Evolutionary conservation across 371 early-diverging fungal genomes (phyloP).

Genomic region (Parasitella parasitica): DNA sequence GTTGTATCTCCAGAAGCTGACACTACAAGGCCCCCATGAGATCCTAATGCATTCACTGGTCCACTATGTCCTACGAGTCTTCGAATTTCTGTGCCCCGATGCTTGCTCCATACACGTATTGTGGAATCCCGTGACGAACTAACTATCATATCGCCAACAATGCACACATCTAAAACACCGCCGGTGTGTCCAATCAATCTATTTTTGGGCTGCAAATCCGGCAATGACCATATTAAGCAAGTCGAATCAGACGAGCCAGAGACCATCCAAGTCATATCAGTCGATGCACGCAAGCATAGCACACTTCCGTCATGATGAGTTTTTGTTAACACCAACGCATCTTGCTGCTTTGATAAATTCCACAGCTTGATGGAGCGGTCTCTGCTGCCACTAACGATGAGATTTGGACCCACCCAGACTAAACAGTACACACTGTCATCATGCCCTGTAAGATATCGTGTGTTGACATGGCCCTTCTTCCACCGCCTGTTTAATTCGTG

Average conservation of each 20-base stretch:
- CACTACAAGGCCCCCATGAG: slow-evolving; percentile 64
- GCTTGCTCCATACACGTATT: slow-evolving; percentile 79
- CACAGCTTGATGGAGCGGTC: slow-evolving; percentile 85
- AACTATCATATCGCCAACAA: slow-evolving; percentile 67
- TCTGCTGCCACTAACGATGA: slow-evolving; percentile 86
- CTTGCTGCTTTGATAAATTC: slow-evolving; percentile 51
- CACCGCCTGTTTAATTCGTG: slow-evolving; percentile 15
- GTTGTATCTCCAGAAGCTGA: slow-evolving; percentile 85
- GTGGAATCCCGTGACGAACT: slow-evolving; percentile 92
- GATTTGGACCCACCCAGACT: slow-evolving; percentile 64
- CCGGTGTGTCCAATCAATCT: slow-evolving; percentile 61
- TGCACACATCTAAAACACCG: slow-evolving; percentile 77
- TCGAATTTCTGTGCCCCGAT: slow-evolving; percentile 49
- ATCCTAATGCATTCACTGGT: slow-evolving; percentile 84
- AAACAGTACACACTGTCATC: slow-evolving; percentile 86
- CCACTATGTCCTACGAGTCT: slow-evolving; percentile 79
- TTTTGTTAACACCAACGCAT: slow-evolving; percentile 58
- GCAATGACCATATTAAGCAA: slow-evolving; percentile 83
- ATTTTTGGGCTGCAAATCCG: slow-evolving; percentile 23
- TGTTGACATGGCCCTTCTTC: slow-evolving; percentile 19
- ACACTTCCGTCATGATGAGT: slow-evolving; percentile 85
- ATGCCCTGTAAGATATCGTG: slow-evolving; percentile 67
- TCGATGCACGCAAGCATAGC: slow-evolving; percentile 71
- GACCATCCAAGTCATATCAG: slow-evolving; percentile 71
- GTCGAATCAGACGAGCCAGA: slow-evolving; percentile 90